Evolutionary conservation across 2,329 filamentous ascomycete species (phyloP), one percentile per base, ranked within the genome.

Genomic region (Cytospora schulzeri): DNA sequence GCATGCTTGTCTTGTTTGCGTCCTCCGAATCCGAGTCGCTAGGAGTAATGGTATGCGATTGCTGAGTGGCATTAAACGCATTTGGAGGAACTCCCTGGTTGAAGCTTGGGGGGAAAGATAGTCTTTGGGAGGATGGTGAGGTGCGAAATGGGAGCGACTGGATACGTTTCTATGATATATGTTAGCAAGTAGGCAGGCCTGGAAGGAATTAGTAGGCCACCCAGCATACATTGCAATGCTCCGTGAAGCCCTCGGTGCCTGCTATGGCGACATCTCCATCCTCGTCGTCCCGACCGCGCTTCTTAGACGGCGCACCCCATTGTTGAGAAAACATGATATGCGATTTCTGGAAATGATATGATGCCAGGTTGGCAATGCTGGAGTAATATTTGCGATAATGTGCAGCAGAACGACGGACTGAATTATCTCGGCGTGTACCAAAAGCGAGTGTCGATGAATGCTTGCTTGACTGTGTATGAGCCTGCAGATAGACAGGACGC

Each of bases 131-230:
- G 45, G 72, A 73, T 51, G 80, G 80, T 33, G 80, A 81, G 12
- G 77, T 79, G 64, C 82, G 79, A 17, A 85, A 72, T 15, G 83
- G 83, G 5, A 85, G 78, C 53, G 81, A 80, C 63, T 85, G 83
- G 19, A 85, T 67, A 48, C 83, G 81, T 81, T 86, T 86, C 83
- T 85, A 48, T 48, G 24, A 50, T 38, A 12, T n/a, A 14, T 15
- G 57, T 67, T 29, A 69, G 63, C 26, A 63, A 33, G 3, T 17
- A 24, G n/a, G 9, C 9, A 51, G 15, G 31, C n/a, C 33, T 7
- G 19, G 29, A 28, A 50, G 14, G 6, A 31, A n/a, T 56, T 35
- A 26, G 11, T 14, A 51, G 28, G 26, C 17, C 5, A 28, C 26
- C 7, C 35, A 24, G 57, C 80, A 71, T 75, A 84, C 82, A 69